These are phyloP conservation scores for Musa troglodytarum DNA, from an alignment of 176 grass and related monocot species.

Conservation along the genomic window DNA sequence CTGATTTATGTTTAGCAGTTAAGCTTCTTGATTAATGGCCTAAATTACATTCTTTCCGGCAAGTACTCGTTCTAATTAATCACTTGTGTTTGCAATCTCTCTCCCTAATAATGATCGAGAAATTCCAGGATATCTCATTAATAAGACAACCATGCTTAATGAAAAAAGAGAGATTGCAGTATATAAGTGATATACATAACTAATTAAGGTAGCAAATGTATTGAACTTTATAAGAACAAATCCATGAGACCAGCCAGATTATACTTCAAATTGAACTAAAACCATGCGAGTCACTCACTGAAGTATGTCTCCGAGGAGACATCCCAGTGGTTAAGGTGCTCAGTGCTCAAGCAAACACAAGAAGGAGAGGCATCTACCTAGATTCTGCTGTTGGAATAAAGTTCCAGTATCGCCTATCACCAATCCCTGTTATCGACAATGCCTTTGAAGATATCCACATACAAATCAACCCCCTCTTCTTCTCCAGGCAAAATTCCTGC, in stretches of 20 bases:
- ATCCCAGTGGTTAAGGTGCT: too few species aligned
- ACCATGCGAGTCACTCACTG: neutral
- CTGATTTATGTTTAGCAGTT: too few species aligned
- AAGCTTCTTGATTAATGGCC: too few species aligned
- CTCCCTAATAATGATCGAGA: too few species aligned
- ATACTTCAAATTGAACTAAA: too few species aligned
- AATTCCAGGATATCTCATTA: too few species aligned
- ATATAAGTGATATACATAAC: neutral
- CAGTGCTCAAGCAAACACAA: neutral
- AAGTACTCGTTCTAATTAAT: too few species aligned
- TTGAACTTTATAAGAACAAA: neutral
- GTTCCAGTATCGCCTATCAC: slow-evolving; percentile 96
- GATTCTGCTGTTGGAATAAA: slow-evolving; percentile 81
- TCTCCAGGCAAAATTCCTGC: slow-evolving; percentile 94
- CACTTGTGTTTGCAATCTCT: too few species aligned
- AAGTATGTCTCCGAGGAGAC: too few species aligned
- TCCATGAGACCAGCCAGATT: neutral
- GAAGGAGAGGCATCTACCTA: slow-evolving; percentile 14
- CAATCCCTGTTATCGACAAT: slow-evolving; percentile 83
- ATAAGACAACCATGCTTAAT: too few species aligned
- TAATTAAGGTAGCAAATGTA: neutral
- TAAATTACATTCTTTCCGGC: too few species aligned
- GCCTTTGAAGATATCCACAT: slow-evolving; percentile 76
- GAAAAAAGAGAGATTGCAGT: too few species aligned
- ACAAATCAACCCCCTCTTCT: slow-evolving; percentile 52